These are phyloP conservation scores for Scheffersomyces lignicola DNA, from an alignment of 1,139 yeast species.

Conservation along the genomic window DNA sequence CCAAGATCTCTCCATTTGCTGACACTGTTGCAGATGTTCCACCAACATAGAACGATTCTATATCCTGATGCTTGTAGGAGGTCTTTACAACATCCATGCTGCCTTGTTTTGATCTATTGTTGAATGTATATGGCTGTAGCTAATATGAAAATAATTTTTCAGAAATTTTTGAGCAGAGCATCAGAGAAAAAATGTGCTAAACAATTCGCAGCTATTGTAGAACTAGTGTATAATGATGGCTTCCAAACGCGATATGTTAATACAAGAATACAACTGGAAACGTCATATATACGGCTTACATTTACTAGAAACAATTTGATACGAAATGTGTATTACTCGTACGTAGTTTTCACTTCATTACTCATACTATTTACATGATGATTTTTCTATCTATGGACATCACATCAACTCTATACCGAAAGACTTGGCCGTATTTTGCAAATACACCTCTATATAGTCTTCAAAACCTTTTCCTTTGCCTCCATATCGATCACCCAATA, in stretches of 20 bases:
- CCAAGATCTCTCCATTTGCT: constrained; percentile 64
- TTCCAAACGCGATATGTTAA: not conserved
- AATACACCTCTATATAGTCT: constrained; percentile 45
- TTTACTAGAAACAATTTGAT: too few relatives aligned
- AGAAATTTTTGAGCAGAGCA: constrained; percentile 4
- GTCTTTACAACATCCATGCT: constrained; percentile 30
- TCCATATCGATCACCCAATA: constrained; percentile 32
- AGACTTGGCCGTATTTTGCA: constrained; percentile 41
- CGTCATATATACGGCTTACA: too few relatives aligned
- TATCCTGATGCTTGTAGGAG: constrained; percentile 33
- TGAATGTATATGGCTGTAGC: too few relatives aligned
- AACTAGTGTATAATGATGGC: too few relatives aligned
- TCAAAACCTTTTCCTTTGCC: constrained; percentile 43
- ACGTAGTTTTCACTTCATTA: too few relatives aligned
- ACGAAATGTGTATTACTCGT: too few relatives aligned
- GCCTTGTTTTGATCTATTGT: not conserved
- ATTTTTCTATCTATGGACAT: not conserved
- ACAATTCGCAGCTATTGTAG: too few relatives aligned
- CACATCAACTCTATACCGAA: constrained; percentile 38
- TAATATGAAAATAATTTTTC: constrained; percentile 3
- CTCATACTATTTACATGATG: not conserved
- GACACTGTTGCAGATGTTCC: constrained; percentile 75
- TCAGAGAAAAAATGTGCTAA: constrained; percentile 1
- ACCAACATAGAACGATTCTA: constrained; percentile 81
- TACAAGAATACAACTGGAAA: too few relatives aligned